phyloP scores from a whole-genome alignment of 1,284 basidiomycete genomes.

The Rhodotorula sp. region DNA sequence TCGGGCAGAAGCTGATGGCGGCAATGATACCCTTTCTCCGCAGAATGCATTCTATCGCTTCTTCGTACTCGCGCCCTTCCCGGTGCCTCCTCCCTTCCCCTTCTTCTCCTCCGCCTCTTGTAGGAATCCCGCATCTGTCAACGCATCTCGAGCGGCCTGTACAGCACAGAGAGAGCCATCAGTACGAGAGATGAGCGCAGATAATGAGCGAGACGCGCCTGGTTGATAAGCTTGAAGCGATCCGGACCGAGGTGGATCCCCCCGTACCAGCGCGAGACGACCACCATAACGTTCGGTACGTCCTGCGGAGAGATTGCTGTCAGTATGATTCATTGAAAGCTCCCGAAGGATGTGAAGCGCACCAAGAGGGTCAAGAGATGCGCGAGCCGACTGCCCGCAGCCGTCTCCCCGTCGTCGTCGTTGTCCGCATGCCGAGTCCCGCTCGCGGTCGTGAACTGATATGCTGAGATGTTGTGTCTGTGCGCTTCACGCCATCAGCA shows the following conservation, averaged over 20 bases:
- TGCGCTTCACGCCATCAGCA: no score
- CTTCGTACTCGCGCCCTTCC: background rate
- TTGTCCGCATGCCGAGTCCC: constrained; percentile 58
- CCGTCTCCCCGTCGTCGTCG: constrained; percentile 88
- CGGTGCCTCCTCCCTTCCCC: background rate
- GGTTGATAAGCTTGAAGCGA: constrained; percentile 66
- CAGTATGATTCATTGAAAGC: background rate
- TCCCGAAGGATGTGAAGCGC: constrained; percentile 40
- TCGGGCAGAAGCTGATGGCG: no score
- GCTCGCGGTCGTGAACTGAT: constrained; percentile 15
- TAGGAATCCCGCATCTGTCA: background rate
- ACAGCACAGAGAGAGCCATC: no score
- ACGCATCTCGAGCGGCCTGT: constrained; percentile 9
- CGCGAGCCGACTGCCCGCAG: constrained; percentile 79
- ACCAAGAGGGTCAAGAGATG: constrained; percentile 85
- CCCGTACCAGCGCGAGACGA: constrained; percentile 60
- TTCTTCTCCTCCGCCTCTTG: constrained; percentile 1
- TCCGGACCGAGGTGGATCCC: constrained; percentile 58
- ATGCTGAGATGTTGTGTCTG: constrained; percentile 39
- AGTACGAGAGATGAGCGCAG: background rate
- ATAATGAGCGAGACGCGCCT: background rate
- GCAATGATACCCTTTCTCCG: no score
- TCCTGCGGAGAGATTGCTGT: constrained; percentile 21
- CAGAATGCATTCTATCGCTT: background rate
- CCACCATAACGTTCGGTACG: constrained; percentile 65